Evolutionary conservation across 768 basidiomycete genomes (phyloP), one percentile per base, ranked within the genome.

Genomic region (Cystobasidium ongulense): DNA sequence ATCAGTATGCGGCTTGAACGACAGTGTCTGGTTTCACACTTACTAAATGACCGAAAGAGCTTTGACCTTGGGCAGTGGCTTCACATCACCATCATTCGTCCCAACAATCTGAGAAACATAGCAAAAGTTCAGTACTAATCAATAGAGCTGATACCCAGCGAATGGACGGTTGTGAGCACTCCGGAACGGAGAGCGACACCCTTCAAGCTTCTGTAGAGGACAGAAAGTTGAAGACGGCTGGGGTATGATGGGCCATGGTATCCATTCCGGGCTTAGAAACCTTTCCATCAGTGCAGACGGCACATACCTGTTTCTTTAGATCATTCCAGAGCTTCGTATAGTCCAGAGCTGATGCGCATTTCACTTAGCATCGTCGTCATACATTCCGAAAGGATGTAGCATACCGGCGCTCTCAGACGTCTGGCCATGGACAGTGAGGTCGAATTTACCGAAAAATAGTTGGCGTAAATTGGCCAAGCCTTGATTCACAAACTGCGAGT

Each of bases 401-500:
- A 33, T 33, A 35, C 18, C 17, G 3, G 43, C 17, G 53, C 5
- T 33, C 0, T 23, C 35, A 46, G 36, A 86, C 88, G 81, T 90
- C 57, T 59, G 57, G 23, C 57, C 57, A 31, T 59, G 89, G 8
- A 90, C 86, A 78, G 87, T 86, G 78, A 89, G 84, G 80, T 91
- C 90, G 76, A 87, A 90, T 77, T 86, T 87, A 74, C 88, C 90
- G 78, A 90, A 91, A 85, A 91, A 92, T 7, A 92, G 82, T 79
- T 93, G 91, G 31, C 89, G 87, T 13, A 91, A 84, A 81, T 89
- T 90, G 81, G 87, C 90, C 38, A 93, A 81, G 10, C 91, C 92
- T 35, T 79, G 77, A 36, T 74, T 73, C 50, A 75, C n/a, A 7
- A 71, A 82, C 25, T 43, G 88, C 88, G 89, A 90, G 81, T 89